Evolutionary conservation across 164 flowering plant genomes (phyloP), one percentile per base, ranked within the genome.

Genomic region (Aristolochia contorta): DNA sequence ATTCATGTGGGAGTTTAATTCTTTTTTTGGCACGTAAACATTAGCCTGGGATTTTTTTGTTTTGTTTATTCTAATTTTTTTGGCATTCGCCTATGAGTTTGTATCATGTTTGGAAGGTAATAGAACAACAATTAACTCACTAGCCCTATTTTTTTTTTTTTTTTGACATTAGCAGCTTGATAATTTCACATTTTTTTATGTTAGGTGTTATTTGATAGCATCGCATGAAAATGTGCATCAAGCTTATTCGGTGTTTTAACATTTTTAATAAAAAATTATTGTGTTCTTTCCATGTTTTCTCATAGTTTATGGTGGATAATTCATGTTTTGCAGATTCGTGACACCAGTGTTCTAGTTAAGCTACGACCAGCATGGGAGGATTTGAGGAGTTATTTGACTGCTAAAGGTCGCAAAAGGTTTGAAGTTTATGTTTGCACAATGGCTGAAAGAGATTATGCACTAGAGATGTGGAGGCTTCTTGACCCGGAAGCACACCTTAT

Each of bases 401-500:
- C 99, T 50, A 94, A 84, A 74, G 96, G 96, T 14, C 86, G 99
- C 33, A 94, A 85, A 63, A 73, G 99, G 20, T 94, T 94, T 83
- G 97, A 94, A 74, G 99, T 94, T 63, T 91, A 85, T 82, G 99
- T 94, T 49, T 91, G 97, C 62, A 94, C 97, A 6, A 91, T 91
- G 99, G 99, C 99, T 56, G 97, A 94, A 74, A 84, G 91, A 73
- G 96, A 94, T 73, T 91, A 94, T 83, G 99, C 99, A 19, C 69
- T 91, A 55, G 99, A 91, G 75, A 94, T 94, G 82, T 91, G 99
- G 99, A 82, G 99, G 77, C 89, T 94, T 70, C 97, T 94, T 67
- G 99, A 94, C 54, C 97, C 99, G 33, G 97, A 81, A 59, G 72
- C 90, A 41, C 80, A 84, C 72, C 65, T 94, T 66, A 94, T 94